A percentile compares a stretch with the other conserved stretches of the same genome.
phyloP scores from a whole-genome alignment of 306 rosid genomes.

The Acmispon strigosus region DNA sequence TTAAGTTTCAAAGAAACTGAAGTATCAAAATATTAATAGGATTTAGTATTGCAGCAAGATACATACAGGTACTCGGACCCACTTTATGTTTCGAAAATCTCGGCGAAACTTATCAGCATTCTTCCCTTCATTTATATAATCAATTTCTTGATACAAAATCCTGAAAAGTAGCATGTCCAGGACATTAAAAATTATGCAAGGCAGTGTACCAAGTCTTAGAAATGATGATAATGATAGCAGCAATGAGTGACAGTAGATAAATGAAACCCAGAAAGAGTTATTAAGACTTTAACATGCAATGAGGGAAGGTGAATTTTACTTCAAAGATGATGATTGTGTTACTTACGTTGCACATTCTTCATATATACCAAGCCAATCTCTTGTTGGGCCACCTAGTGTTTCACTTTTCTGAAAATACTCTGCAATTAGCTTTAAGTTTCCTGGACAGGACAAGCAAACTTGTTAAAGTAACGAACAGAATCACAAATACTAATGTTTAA shows the following conservation, averaged over 20 bases:
- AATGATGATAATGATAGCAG: neutral
- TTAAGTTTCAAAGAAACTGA: slow-evolving; percentile 2
- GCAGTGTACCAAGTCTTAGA: neutral
- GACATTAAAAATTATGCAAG: neutral
- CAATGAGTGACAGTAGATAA: neutral
- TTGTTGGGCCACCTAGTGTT: slow-evolving; percentile 78
- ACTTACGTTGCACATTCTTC: slow-evolving; percentile 93
- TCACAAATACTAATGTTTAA: slow-evolving; percentile 10
- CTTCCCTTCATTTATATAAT: slow-evolving; percentile 89
- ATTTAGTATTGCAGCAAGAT: slow-evolving; percentile 32
- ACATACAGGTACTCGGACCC: slow-evolving; percentile 98
- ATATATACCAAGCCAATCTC: slow-evolving; percentile 88
- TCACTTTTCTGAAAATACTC: slow-evolving; percentile 93
- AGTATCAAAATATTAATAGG: neutral
- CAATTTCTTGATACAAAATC: slow-evolving; percentile 91
- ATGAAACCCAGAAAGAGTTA: neutral
- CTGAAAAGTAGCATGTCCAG: slow-evolving; percentile 38
- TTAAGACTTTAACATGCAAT: neutral
- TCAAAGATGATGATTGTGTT: neutral
- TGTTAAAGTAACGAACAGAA: slow-evolving; percentile 1
- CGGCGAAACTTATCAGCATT: slow-evolving; percentile 83
- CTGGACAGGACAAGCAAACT: slow-evolving; percentile 37
- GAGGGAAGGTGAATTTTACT: neutral
- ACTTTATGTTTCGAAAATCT: slow-evolving; percentile 83
- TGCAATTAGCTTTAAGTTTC: slow-evolving; percentile 84